A percentile compares a stretch with the other conserved stretches of the same genome.
These are phyloP conservation scores for Aspergillus viridinutans DNA, from an alignment of 2,329 filamentous ascomycete genomes.

Conservation along the genomic window DNA sequence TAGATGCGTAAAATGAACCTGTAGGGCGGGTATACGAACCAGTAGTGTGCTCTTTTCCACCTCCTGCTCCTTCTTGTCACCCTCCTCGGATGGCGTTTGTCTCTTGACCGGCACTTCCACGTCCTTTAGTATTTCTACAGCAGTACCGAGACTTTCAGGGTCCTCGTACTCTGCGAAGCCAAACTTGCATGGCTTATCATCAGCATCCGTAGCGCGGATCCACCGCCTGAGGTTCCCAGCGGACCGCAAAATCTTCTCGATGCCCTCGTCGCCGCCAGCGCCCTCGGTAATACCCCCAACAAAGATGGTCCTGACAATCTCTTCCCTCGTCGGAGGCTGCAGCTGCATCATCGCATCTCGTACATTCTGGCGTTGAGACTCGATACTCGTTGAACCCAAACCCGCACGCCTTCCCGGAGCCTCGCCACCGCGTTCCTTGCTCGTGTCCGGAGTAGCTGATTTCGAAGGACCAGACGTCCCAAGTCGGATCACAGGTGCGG, in stretches of 20 bases:
- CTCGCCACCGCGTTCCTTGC: constrained; percentile 43
- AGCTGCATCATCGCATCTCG: constrained; percentile 68
- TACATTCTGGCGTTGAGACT: constrained; percentile 63
- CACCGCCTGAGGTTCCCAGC: constrained; percentile 78
- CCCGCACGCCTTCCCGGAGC: constrained; percentile 49
- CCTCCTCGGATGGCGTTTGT: constrained; percentile 50
- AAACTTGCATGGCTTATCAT: constrained; percentile 79
- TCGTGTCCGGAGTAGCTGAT: constrained; percentile 44
- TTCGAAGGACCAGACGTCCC: constrained; percentile 70
- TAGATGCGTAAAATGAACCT: constrained; percentile 1
- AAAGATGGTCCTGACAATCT: constrained; percentile 88
- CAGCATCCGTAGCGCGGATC: constrained; percentile 73
- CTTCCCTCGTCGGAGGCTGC: constrained; percentile 79
- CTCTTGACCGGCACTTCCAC: constrained; percentile 77
- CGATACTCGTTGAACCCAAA: constrained; percentile 59
- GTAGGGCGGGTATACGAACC: constrained; percentile 39
- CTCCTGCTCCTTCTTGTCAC: constrained; percentile 41
- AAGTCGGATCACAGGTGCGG: constrained; percentile 89
- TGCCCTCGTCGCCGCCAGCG: constrained; percentile 67
- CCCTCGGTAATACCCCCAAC: constrained; percentile 80
- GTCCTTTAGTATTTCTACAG: constrained; percentile 77
- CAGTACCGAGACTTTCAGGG: constrained; percentile 77
- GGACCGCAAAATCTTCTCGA: constrained; percentile 73
- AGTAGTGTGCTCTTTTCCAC: constrained; percentile 67
- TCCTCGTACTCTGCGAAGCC: constrained; percentile 96